Base-by-base conservation (phyloP, 2,329 filamentous ascomycete species). In the Ophiocordyceps sinensis region DNA sequence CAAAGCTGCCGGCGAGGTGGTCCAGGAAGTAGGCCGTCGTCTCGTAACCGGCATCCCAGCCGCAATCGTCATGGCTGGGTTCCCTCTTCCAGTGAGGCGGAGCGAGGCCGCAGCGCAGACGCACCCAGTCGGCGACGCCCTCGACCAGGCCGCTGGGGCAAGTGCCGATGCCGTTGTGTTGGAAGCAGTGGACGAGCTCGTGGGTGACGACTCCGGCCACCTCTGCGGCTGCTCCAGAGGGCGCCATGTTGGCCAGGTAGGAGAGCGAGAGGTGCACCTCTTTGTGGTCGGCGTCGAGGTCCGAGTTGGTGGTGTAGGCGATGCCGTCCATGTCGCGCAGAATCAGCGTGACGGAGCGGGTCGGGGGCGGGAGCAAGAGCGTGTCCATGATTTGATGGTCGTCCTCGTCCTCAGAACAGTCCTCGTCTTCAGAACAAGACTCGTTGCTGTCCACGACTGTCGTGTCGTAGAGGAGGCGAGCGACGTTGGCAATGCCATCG, bases 181-280 rank as follows among this genome's bases (percentile, higher is more conserved):
- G 89, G 63, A 83, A 93, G 63, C 87, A 95, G 64, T 96, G 91
- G 13, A 96, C 89, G 46, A 95, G 79, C 62, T 96, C 89, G 57
- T 96, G 89, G 2, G 83, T 82, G 17, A 96, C 60, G 1, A 96
- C 87, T 34, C 91, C 91, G 15, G 75, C 64, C 44, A 95, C 77
- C 63, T 96, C 86, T 32, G 70, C 52, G 21, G 56, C 47, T 12
- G 63, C 61, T 38, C 70, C 68, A 11, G 61, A 50, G 0, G 58
- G 38, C 0, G 69, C 51, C 47, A 76, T 65, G 37, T 55, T 51
- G 36, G 64, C 53, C 49, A 94, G 77, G 65, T 95, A 94, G 37
- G 71, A 64, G 1, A 89, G 75, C 14, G 78, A 87, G 60, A 96
- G 71, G 62, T 95, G 86, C 47, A 95, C 91, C 58, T 94, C 87